Evolutionary conservation across 2,329 filamentous ascomycete species (phyloP).

Genomic region (Penicillium sp.): DNA sequence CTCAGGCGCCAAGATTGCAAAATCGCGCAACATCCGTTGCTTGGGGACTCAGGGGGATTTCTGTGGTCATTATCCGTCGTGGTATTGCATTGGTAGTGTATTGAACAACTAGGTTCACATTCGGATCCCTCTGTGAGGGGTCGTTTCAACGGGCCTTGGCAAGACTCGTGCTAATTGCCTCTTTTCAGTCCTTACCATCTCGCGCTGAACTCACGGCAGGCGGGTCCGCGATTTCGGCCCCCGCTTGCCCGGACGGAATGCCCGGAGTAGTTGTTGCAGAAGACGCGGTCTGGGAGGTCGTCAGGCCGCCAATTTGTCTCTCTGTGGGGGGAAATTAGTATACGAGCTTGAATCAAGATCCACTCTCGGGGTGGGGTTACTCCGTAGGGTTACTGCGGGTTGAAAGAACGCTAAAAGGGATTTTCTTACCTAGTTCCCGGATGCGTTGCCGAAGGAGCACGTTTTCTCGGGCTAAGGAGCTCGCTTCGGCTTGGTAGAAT

Average conservation of each 20-base stretch:
- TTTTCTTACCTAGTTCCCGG: conserved; percentile 37
- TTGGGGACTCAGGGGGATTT: not conserved
- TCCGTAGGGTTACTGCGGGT: not conserved
- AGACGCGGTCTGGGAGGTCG: conserved; percentile 1
- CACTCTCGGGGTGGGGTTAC: conserved; percentile 3
- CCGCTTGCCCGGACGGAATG: conserved; percentile 13
- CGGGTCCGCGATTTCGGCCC: conserved; percentile 15
- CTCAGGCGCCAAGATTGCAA: not conserved
- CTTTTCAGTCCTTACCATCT: conserved; percentile 17
- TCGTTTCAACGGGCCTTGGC: not conserved
- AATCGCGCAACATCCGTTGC: not conserved
- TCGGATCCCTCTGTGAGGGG: not conserved
- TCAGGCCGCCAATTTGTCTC: conserved; percentile 19
- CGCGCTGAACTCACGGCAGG: conserved; percentile 10
- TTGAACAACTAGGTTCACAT: not conserved
- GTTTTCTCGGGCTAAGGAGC: conserved; percentile 41
- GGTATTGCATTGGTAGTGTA: not conserved
- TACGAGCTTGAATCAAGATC: not conserved
- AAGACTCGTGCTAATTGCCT: not conserved
- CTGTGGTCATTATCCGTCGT: not conserved
- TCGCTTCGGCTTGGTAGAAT: conserved; percentile 43
- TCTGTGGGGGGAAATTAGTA: conserved; percentile 11
- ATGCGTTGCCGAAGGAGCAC: conserved; percentile 42
- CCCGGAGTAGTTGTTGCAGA: conserved; percentile 8
- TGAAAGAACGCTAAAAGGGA: not conserved